These are phyloP conservation scores for Penicillium decumbens DNA, from an alignment of 2,329 filamentous ascomycete genomes.

Conservation along the genomic window DNA sequence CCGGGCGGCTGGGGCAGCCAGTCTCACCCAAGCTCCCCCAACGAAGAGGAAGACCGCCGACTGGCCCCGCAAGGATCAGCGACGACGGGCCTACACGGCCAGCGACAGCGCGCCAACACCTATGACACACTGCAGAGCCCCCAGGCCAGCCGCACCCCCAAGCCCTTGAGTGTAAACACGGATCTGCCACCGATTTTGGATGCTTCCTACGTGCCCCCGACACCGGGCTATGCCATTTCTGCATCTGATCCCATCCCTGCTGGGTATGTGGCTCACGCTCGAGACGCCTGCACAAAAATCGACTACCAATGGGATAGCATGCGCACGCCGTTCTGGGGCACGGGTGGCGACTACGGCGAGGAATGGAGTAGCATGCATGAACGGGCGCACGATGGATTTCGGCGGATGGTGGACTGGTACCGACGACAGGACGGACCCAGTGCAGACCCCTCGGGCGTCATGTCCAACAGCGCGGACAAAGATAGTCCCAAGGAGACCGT, in stretches of 20 bases:
- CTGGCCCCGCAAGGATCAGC: background rate
- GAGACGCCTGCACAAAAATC: constrained; percentile 78
- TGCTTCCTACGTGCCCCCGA: constrained; percentile 65
- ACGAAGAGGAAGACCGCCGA: constrained; percentile 25
- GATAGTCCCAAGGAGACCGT: constrained; percentile 69
- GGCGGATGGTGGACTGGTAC: constrained; percentile 82
- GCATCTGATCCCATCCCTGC: constrained; percentile 74
- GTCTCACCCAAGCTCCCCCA: constrained; percentile 23
- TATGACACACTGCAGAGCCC: constrained; percentile 35
- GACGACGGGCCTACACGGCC: constrained; percentile 17
- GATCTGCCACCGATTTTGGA: constrained; percentile 27
- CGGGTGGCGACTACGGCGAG: constrained; percentile 81
- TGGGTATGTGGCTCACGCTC: constrained; percentile 84
- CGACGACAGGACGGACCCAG: constrained; percentile 40
- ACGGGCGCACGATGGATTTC: constrained; percentile 74
- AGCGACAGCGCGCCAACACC: constrained; percentile 49
- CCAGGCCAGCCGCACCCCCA: constrained; percentile 15
- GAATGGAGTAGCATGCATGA: constrained; percentile 96
- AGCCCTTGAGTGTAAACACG: constrained; percentile 32
- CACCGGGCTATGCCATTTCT: constrained; percentile 78
- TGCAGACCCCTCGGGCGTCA: constrained; percentile 11
- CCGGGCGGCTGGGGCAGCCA: constrained; percentile 54
- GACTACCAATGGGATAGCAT: constrained; percentile 97
- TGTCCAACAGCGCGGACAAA: constrained; percentile 20
- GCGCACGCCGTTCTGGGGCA: constrained; percentile 73